Conservation (phyloP, 1,139 yeast genomes). For the Yamadazyma mexicana region DNA sequence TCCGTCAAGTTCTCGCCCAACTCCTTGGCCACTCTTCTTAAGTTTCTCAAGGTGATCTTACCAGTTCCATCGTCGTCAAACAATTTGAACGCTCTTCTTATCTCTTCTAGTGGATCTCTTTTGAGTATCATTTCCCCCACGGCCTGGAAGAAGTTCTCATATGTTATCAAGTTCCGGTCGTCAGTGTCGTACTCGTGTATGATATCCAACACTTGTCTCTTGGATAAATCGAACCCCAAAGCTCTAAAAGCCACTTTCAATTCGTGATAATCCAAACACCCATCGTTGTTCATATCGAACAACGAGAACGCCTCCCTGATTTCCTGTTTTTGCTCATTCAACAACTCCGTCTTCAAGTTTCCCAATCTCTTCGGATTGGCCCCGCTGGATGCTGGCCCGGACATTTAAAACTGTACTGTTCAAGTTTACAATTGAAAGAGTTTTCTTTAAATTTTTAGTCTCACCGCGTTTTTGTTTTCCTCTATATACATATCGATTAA, state of each 20-base stretch:
- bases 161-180: conserved; percentile 69
- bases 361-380: conserved; percentile 22
- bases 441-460: not conserved
- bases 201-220: conserved; percentile 77
- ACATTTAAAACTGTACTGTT: not conserved
- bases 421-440: not conserved
- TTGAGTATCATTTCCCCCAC: conserved; percentile 78
- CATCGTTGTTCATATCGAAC: conserved; percentile 92
- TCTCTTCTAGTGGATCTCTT: conserved; percentile 92
- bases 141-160: conserved; percentile 77
- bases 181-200: conserved; percentile 82
- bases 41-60: conserved; percentile 75
- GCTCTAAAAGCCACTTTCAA: conserved; percentile 91
- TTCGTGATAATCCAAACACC: conserved; percentile 88
- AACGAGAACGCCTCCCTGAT: conserved; percentile 90
- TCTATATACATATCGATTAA: too few species aligned
- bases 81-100: conserved; percentile 82
- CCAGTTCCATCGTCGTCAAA: conserved; percentile 92
- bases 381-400: conserved; percentile 1
- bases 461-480: too few species aligned
- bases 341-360: conserved; percentile 58
- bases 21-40: conserved; percentile 89
- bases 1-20: conserved; percentile 90
- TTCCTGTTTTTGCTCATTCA: conserved; percentile 90
- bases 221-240: conserved; percentile 83